Percentiles rank a stretch among this genome's conserved stretches.
These are phyloP conservation scores for Cryptococcus depauperatus DNA, from an alignment of 1,284 basidiomycete genomes.

Conservation along the genomic window DNA sequence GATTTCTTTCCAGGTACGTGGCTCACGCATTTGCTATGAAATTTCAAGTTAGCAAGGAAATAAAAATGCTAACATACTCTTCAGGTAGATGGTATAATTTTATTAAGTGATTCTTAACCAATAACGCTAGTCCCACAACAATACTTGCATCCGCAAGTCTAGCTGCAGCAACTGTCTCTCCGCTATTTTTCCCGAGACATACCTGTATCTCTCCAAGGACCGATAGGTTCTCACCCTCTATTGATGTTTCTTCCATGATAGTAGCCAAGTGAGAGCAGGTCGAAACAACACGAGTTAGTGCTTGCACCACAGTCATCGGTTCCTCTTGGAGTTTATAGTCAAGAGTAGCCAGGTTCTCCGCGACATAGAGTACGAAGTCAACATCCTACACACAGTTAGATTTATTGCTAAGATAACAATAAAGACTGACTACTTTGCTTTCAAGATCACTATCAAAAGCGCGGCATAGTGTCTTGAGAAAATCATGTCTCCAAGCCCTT, in stretches of 20 bases:
- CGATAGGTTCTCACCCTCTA: constrained; percentile 37
- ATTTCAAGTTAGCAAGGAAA: background rate
- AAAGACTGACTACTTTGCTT: constrained; percentile 6
- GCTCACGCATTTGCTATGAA: constrained; percentile 71
- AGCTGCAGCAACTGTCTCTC: constrained; percentile 16
- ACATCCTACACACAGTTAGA: constrained; percentile 48
- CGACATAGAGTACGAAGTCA: constrained; percentile 78
- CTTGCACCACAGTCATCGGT: constrained; percentile 72
- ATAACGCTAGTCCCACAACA: constrained; percentile 67
- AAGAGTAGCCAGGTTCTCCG: constrained; percentile 83
- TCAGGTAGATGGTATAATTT: constrained; percentile 70
- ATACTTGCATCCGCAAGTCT: constrained; percentile 52
- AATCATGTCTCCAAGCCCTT: constrained; percentile 71
- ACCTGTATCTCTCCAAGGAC: constrained; percentile 18
- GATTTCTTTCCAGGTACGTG: constrained; percentile 78
- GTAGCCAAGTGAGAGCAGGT: constrained; percentile 65
- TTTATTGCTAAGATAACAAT: background rate
- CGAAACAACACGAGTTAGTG: constrained; percentile 70
- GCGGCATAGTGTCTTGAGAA: constrained; percentile 71
- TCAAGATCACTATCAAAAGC: constrained; percentile 61
- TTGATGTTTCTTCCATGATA: constrained; percentile 40
- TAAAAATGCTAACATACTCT: constrained; percentile 54
- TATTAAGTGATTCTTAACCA: constrained; percentile 77
- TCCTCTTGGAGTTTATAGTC: constrained; percentile 96
- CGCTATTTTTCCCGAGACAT: constrained; percentile 21